phyloP scores from a whole-genome alignment of 2,329 filamentous ascomycete species.

The Aciculosporium take region DNA sequence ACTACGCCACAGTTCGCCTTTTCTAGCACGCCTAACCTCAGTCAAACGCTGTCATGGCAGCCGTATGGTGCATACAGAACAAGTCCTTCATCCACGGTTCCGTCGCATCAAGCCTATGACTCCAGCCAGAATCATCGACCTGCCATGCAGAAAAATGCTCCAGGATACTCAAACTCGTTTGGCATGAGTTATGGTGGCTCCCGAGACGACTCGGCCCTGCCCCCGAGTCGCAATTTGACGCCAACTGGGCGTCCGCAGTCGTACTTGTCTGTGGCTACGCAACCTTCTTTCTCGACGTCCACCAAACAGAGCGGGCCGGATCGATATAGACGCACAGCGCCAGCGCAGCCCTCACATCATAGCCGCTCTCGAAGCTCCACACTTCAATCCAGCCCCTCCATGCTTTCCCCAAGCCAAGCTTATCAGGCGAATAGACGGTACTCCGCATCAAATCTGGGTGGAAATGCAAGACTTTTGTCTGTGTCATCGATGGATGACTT shows the following conservation, averaged over 20 bases:
- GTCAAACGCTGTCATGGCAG: conserved; percentile 38
- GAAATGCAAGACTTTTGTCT: conserved; percentile 23
- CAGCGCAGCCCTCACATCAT: conserved; percentile 21
- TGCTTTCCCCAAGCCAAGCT: conserved; percentile 11
- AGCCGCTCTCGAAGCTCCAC: conserved; percentile 23
- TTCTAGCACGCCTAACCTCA: conserved; percentile 52
- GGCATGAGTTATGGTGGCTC: conserved; percentile 26
- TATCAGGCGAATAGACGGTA: conserved; percentile 14
- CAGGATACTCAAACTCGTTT: conserved; percentile 23
- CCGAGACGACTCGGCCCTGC: conserved; percentile 38
- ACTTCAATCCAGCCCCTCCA: conserved; percentile 18
- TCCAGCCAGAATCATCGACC: conserved; percentile 10
- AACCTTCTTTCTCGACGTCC: conserved; percentile 30
- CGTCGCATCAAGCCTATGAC: conserved; percentile 18
- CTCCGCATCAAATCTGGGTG: conserved; percentile 31
- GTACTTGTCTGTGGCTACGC: conserved; percentile 25
- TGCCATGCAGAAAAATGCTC: conserved; percentile 20
- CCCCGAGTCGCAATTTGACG: conserved; percentile 26
- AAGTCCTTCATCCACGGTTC: conserved; percentile 29
- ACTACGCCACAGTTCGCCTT: conserved; percentile 68
- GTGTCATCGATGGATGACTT: conserved; percentile 54
- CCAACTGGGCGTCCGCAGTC: conserved; percentile 29
- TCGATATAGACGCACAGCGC: conserved; percentile 61
- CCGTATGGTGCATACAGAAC: conserved; percentile 33
- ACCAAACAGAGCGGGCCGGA: conserved; percentile 46